Percentiles rank a stretch among this genome's conserved stretches.
Conservation (phyloP, 2,329 filamentous ascomycete genomes). For the Cyphellophora europaea region DNA sequence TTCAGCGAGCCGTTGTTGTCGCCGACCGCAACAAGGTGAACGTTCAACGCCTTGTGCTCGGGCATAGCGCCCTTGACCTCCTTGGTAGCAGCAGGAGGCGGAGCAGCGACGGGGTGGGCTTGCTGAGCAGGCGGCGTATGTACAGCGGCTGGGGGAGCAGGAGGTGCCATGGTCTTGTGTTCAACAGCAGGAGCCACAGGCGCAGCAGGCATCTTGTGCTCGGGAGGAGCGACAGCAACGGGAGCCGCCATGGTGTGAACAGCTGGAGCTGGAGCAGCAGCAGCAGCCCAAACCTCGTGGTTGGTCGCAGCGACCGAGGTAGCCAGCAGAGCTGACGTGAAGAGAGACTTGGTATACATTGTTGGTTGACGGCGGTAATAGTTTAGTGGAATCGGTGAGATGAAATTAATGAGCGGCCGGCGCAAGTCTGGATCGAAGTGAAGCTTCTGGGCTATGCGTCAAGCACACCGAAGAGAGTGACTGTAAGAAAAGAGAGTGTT, state of each 20-base stretch:
- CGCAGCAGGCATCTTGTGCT: no score
- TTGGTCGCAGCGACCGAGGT: background rate
- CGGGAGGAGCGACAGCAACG: background rate
- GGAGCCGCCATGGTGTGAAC: background rate
- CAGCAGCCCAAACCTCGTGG: background rate
- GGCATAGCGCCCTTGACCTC: background rate
- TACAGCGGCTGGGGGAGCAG: background rate
- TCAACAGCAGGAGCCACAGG: no score
- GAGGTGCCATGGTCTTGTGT: background rate
- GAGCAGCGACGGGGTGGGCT: background rate
- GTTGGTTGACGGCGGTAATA: background rate
- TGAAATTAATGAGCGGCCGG: background rate
- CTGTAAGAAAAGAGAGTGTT: background rate
- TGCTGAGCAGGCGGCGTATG: background rate
- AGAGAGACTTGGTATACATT: background rate
- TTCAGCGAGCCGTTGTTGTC: conserved; percentile 44
- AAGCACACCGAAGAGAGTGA: conserved; percentile 1
- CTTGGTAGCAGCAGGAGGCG: background rate
- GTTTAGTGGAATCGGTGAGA: background rate
- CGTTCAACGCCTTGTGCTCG: conserved; percentile 16
- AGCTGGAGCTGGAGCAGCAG: background rate
- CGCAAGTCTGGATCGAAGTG: background rate
- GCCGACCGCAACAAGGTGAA: conserved; percentile 58
- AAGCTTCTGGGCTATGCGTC: background rate
- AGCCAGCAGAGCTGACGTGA: background rate